Evolutionary conservation across 768 basidiomycete species (phyloP).

Genomic region (Cyathus striatus): DNA sequence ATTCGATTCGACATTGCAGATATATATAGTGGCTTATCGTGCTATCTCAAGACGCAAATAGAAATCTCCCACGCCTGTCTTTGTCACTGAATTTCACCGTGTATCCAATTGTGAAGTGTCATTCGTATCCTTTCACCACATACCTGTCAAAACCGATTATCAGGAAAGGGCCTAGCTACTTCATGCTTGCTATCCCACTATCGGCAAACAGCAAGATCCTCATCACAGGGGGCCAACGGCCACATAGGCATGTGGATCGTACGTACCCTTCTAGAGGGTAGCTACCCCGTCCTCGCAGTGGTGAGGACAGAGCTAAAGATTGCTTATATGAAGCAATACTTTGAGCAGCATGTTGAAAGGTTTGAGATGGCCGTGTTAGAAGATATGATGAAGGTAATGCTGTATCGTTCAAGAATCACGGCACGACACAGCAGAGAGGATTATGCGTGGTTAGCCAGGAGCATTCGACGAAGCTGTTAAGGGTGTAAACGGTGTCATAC

Average conservation of each 20-base stretch:
- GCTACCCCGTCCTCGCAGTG: neutral
- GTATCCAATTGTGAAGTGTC: too few species aligned
- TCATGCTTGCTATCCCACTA: neutral
- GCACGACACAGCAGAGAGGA: neutral
- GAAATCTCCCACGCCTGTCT: too few species aligned
- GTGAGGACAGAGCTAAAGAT: neutral
- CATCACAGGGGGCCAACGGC: neutral
- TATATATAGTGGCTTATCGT: too few species aligned
- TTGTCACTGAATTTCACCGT: too few species aligned
- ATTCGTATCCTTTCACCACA: too few species aligned
- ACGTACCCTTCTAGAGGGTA: neutral
- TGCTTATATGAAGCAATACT: neutral
- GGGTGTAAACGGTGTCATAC: neutral
- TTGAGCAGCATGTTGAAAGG: neutral
- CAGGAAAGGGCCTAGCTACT: too few species aligned
- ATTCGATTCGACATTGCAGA: too few species aligned
- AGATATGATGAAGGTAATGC: neutral
- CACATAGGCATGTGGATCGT: neutral
- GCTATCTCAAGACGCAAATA: too few species aligned
- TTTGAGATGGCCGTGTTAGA: neutral
- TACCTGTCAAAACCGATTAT: too few species aligned
- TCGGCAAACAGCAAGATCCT: neutral
- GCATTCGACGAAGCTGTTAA: neutral
- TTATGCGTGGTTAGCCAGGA: neutral
- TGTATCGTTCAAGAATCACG: neutral